Evolutionary conservation across 2,329 filamentous ascomycete species (phyloP).

Genomic region (Colletotrichum sp.): DNA sequence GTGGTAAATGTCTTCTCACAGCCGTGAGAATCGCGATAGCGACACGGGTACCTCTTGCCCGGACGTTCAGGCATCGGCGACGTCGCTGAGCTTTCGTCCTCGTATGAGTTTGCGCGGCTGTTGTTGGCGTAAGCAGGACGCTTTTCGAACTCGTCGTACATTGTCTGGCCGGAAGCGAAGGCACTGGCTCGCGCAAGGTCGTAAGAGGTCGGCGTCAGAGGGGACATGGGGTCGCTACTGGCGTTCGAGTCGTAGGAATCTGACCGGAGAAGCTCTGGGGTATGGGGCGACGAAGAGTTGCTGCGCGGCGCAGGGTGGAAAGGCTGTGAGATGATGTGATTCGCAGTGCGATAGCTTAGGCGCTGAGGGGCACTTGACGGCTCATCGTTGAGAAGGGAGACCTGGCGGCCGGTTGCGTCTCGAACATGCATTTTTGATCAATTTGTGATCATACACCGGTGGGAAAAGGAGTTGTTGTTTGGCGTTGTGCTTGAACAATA

Average conservation of each 20-base stretch:
- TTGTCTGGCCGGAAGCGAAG: conserved; percentile 28
- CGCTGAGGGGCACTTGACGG: conserved; percentile 21
- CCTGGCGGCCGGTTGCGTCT: conserved; percentile 61
- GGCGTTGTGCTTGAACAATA: neutral
- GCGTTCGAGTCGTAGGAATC: conserved; percentile 67
- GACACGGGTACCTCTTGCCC: conserved; percentile 76
- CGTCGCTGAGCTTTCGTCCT: conserved; percentile 52
- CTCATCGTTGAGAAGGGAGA: conserved; percentile 67
- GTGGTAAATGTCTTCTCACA: conserved; percentile 85
- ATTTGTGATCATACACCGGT: neutral
- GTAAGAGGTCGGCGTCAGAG: conserved; percentile 58
- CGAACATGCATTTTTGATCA: conserved; percentile 54
- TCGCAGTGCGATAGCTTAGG: conserved; percentile 37
- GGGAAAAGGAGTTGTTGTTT: neutral
- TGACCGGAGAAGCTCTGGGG: conserved; percentile 63
- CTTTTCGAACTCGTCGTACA: conserved; percentile 36
- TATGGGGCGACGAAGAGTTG: conserved; percentile 54
- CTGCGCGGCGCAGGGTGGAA: conserved; percentile 40
- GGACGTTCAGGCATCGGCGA: conserved; percentile 49
- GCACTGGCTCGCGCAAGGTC: conserved; percentile 43
- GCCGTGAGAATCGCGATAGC: conserved; percentile 71
- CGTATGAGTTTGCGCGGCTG: conserved; percentile 54
- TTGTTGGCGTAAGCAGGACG: conserved; percentile 46
- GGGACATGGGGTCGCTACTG: conserved; percentile 57
- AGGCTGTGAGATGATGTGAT: conserved; percentile 34